Evolutionary conservation across 495 filamentous ascomycete species (phyloP).

Genomic region (Usnea hakonensis): DNA sequence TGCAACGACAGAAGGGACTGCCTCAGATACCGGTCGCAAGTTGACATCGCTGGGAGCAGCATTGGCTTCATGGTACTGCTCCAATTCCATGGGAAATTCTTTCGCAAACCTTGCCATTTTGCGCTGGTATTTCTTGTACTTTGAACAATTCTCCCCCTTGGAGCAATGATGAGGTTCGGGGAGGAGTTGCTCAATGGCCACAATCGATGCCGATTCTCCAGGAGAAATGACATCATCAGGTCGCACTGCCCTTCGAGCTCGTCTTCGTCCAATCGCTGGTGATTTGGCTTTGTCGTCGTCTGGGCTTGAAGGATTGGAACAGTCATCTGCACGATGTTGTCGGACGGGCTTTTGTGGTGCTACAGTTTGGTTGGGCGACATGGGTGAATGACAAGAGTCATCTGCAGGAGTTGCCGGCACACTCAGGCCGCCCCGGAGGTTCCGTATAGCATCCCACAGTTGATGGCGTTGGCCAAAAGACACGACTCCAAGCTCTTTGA

Average conservation of each 20-base stretch:
- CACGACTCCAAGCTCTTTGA: slow-evolving; percentile 88
- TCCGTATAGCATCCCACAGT: slow-evolving; percentile 76
- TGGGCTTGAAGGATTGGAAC: slow-evolving; percentile 17
- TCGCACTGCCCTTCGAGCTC: slow-evolving; percentile 38
- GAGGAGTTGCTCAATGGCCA: slow-evolving; percentile 81
- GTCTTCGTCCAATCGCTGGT: slow-evolving; percentile 32
- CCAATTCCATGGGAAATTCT: slow-evolving; percentile 56
- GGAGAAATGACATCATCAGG: slow-evolving; percentile 60
- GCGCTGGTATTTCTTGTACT: slow-evolving; percentile 66
- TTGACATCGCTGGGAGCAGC: slow-evolving; percentile 17
- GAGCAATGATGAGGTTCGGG: slow-evolving; percentile 79
- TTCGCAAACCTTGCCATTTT: slow-evolving; percentile 58
- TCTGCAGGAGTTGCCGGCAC: slow-evolving; percentile 41
- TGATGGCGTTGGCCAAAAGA: slow-evolving; percentile 87
- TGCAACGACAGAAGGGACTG: slow-evolving; percentile 67
- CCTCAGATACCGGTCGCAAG: slow-evolving; percentile 33
- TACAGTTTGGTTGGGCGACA: slow-evolving; percentile 8
- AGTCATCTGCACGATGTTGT: slow-evolving; percentile 22
- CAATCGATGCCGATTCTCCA: slow-evolving; percentile 79
- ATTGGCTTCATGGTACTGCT: slow-evolving; percentile 27
- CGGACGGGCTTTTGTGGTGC: slow-evolving; percentile 2
- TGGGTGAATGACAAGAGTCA: slow-evolving; percentile 18
- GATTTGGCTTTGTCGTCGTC: slow-evolving; percentile 28
- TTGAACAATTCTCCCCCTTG: slow-evolving; percentile 83
- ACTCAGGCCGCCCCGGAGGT: slow-evolving; percentile 56